Conservation (phyloP, 78 protist genomes). For the Tieghemostelium lacteum region DNA sequence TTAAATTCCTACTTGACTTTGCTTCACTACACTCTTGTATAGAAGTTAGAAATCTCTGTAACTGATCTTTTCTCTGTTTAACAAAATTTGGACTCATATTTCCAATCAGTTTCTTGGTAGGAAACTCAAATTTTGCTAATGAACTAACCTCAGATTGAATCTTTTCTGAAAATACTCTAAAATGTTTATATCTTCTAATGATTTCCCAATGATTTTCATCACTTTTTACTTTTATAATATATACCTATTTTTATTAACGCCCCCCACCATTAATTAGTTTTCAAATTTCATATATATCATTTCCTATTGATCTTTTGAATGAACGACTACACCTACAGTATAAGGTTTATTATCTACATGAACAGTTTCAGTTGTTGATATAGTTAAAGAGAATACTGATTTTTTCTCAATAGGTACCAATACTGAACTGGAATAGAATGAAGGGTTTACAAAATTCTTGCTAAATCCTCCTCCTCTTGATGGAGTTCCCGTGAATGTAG, state of each 20-base stretch:
- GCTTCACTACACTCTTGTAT: constrained; percentile 23
- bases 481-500: constrained; percentile 32
- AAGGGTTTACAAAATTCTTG: constrained; percentile 17
- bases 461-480: constrained; percentile 57
- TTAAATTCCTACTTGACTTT: constrained; percentile 46
- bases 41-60: constrained; percentile 18
- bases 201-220: constrained; percentile 51
- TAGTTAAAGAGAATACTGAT: constrained; percentile 19
- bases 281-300: no score
- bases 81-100: constrained; percentile 61
- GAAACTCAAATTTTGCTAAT: constrained; percentile 45
- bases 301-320: no score
- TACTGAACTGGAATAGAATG: constrained; percentile 35
- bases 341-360: constrained; percentile 26
- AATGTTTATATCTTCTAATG: constrained; percentile 66
- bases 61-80: constrained; percentile 34
- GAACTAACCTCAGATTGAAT: constrained; percentile 38
- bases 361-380: constrained; percentile 52
- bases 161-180: constrained; percentile 54
- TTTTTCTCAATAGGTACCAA: constrained; percentile 45
- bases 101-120: constrained; percentile 65
- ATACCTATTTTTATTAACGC: not conserved
- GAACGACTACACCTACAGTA: constrained; percentile 7
- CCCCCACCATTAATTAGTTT: no score
- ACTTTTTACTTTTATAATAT: constrained; percentile 51